Conservation (phyloP, 805 yeast genomes). For the Nakazawaea molendinolei region DNA sequence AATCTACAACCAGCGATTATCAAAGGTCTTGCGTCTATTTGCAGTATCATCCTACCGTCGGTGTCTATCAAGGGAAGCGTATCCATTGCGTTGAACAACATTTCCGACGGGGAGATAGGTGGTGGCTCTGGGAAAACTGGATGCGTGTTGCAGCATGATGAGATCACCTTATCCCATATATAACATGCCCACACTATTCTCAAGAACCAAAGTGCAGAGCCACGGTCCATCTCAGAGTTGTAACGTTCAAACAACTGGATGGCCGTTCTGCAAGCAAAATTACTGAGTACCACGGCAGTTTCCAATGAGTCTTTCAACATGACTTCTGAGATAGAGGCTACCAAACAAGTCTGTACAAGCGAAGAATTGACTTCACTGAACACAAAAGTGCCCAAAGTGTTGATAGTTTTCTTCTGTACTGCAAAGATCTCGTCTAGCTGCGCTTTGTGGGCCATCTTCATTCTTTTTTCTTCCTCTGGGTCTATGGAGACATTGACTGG, state of each 20-base stretch:
- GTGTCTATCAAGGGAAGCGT: slow-evolving; percentile 5
- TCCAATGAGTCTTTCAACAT: slow-evolving; percentile 4
- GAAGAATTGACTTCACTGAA: slow-evolving; percentile 1
- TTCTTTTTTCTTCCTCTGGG: background rate
- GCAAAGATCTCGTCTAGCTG: background rate
- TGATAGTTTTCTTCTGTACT: background rate
- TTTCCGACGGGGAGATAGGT: slow-evolving; percentile 11
- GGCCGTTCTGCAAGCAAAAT: slow-evolving; percentile 3
- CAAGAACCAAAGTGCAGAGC: background rate
- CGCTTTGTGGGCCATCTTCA: background rate
- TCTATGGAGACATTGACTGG: background rate
- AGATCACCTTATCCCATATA: slow-evolving; percentile 14
- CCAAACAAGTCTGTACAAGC: slow-evolving; percentile 4
- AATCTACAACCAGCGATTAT: slow-evolving; percentile 11
- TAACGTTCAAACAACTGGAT: slow-evolving; percentile 10
- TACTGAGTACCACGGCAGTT: slow-evolving; percentile 1
- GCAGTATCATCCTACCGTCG: slow-evolving; percentile 3
- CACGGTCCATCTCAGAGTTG: background rate
- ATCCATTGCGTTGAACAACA: slow-evolving; percentile 12
- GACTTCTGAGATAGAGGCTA: slow-evolving; percentile 7
- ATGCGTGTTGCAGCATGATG: slow-evolving; percentile 8
- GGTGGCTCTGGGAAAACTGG: slow-evolving; percentile 12
- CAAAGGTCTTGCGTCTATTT: slow-evolving; percentile 12
- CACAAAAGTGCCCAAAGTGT: background rate
- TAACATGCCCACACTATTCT: slow-evolving; percentile 14